Conservation (phyloP, 306 rosid genomes). For the Sicyos edulis region DNA sequence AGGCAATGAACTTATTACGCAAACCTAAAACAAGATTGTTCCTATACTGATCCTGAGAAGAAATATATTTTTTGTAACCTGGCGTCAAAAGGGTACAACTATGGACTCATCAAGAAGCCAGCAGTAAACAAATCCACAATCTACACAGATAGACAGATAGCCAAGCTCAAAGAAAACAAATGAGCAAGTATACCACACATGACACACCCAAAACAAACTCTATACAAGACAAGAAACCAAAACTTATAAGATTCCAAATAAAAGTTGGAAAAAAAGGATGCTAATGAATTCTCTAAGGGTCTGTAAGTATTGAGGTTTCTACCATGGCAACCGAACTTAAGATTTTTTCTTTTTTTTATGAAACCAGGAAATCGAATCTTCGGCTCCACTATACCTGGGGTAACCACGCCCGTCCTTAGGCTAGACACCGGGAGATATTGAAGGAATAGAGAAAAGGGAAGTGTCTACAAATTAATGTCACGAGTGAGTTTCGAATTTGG, state of each 20-base stretch:
- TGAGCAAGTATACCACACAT: neutral
- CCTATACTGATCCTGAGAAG: slow-evolving; percentile 1
- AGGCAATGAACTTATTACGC: slow-evolving; percentile 23
- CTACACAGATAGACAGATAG: neutral
- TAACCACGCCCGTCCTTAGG: too few relatives aligned
- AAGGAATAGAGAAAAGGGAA: too few relatives aligned
- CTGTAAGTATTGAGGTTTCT: neutral
- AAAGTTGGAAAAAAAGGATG: neutral
- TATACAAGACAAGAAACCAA: neutral
- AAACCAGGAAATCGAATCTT: too few relatives aligned
- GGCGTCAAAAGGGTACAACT: slow-evolving; percentile 16
- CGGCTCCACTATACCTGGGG: too few relatives aligned
- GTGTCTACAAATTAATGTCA: too few relatives aligned
- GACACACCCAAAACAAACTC: neutral
- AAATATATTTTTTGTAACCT: neutral
- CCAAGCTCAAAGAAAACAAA: neutral
- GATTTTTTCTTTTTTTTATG: too few relatives aligned
- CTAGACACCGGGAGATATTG: too few relatives aligned
- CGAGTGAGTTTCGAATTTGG: too few relatives aligned
- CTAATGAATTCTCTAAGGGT: neutral
- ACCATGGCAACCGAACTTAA: neutral
- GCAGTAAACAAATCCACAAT: neutral
- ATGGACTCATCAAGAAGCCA: neutral
- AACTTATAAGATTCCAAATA: neutral
- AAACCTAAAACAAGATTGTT: slow-evolving; percentile 6